Conservation (phyloP, 2,329 filamentous ascomycete species). For the Colletotrichum ledebouriae region DNA sequence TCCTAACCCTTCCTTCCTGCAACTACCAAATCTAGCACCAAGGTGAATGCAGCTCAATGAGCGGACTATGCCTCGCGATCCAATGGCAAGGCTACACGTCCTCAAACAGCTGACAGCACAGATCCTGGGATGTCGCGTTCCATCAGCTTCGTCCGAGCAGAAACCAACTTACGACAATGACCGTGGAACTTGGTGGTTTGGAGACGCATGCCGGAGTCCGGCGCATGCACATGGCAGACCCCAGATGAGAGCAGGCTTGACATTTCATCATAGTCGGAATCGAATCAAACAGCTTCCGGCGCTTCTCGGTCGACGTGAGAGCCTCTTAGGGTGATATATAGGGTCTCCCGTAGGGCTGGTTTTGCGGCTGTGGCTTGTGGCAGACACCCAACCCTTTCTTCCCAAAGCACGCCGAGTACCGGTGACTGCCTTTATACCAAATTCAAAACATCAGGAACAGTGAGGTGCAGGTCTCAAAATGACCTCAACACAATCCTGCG, state of each 20-base stretch:
- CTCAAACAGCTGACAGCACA: slow-evolving; percentile 5
- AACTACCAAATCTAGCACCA: neutral
- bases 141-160: neutral
- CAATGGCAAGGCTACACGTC: slow-evolving; percentile 35
- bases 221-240: too few relatives aligned
- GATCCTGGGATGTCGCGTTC: neutral
- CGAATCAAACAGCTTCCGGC: too few relatives aligned
- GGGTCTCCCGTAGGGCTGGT: slow-evolving; percentile 6
- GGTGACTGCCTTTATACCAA: neutral
- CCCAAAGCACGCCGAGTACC: neutral
- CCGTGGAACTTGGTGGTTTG: too few relatives aligned
- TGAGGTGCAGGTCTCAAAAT: slow-evolving; percentile 1
- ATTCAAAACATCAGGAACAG: too few relatives aligned
- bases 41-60: slow-evolving; percentile 2
- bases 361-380: neutral
- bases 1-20: neutral
- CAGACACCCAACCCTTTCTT: neutral
- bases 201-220: neutral
- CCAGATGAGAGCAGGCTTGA: too few relatives aligned
- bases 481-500: neutral
- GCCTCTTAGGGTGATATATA: neutral
- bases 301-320: too few relatives aligned
- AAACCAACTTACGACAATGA: neutral
- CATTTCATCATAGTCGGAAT: too few relatives aligned
- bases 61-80: slow-evolving; percentile 8